These are phyloP conservation scores for Exophiala sideris DNA, from an alignment of 2,329 filamentous ascomycete genomes.

Conservation along the genomic window DNA sequence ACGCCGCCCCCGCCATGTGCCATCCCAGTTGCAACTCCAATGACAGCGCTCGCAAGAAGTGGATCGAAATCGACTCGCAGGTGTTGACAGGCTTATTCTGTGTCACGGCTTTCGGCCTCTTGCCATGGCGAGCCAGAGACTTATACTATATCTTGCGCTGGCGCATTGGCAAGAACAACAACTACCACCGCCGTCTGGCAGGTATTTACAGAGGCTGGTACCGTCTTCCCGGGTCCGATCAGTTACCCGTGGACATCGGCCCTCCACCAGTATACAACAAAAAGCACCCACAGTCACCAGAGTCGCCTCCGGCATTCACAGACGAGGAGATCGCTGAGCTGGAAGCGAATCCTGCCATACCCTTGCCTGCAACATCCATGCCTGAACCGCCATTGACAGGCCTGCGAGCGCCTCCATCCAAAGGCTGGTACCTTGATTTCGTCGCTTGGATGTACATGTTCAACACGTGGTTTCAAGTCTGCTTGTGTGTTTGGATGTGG, in stretches of 20 bases:
- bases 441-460: conserved; percentile 74
- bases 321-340: conserved; percentile 55
- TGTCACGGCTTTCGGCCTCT: conserved; percentile 78
- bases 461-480: conserved; percentile 75
- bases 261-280: conserved; percentile 27
- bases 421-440: conserved; percentile 72
- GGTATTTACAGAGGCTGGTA: conserved; percentile 76
- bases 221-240: conserved; percentile 63
- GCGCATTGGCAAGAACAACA: conserved; percentile 51
- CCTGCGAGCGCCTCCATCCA: conserved; percentile 63
- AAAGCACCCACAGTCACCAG: conserved; percentile 16
- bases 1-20: conserved; percentile 57
- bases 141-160: conserved; percentile 69
- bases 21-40: conserved; percentile 66
- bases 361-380: conserved; percentile 62
- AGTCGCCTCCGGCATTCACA: conserved; percentile 23
- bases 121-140: conserved; percentile 81
- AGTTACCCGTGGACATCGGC: conserved; percentile 44
- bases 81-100: conserved; percentile 82
- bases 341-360: conserved; percentile 50
- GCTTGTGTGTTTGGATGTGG: conserved; percentile 80
- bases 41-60: conserved; percentile 71
- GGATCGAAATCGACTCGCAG: conserved; percentile 83
- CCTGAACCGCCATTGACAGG: conserved; percentile 69
- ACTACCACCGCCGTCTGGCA: conserved; percentile 65